phyloP scores from a whole-genome alignment of 2,329 filamentous ascomycete species.

The Xylariaceae sp. region DNA sequence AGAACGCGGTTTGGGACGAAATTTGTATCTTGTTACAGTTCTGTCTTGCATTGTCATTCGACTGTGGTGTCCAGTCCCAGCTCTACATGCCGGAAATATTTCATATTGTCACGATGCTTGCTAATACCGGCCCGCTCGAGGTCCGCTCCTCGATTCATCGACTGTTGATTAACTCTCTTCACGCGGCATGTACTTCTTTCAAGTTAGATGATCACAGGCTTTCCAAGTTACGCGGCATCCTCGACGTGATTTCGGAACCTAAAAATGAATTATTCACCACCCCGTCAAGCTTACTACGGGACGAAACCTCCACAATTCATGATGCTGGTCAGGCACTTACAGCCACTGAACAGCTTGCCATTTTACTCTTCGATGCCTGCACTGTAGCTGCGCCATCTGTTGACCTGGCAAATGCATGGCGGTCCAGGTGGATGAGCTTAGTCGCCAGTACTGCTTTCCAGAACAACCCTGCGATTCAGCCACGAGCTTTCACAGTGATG shows the following conservation, averaged over 20 bases:
- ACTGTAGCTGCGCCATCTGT: conserved; percentile 67
- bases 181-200: conserved; percentile 72
- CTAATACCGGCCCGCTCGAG: conserved; percentile 66
- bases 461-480: conserved; percentile 74
- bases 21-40: conserved; percentile 72
- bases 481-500: conserved; percentile 74
- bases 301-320: conserved; percentile 62
- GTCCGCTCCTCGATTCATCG: conserved; percentile 67
- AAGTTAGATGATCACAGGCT: conserved; percentile 65
- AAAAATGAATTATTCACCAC: conserved; percentile 64
- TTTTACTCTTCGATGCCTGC: conserved; percentile 68
- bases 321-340: conserved; percentile 59
- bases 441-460: conserved; percentile 76
- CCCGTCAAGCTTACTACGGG: conserved; percentile 53
- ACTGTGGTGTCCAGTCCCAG: conserved; percentile 71
- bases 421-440: conserved; percentile 75
- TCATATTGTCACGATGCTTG: conserved; percentile 74
- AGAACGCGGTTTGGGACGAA: conserved; percentile 74
- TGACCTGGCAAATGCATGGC: conserved; percentile 72
- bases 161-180: conserved; percentile 70
- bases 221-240: conserved; percentile 60
- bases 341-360: conserved; percentile 67
- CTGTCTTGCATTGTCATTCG: conserved; percentile 70
- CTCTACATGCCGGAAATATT: conserved; percentile 73
- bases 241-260: conserved; percentile 66